phyloP scores from a whole-genome alignment of 768 basidiomycete species.

The Hericium alpestre region DNA sequence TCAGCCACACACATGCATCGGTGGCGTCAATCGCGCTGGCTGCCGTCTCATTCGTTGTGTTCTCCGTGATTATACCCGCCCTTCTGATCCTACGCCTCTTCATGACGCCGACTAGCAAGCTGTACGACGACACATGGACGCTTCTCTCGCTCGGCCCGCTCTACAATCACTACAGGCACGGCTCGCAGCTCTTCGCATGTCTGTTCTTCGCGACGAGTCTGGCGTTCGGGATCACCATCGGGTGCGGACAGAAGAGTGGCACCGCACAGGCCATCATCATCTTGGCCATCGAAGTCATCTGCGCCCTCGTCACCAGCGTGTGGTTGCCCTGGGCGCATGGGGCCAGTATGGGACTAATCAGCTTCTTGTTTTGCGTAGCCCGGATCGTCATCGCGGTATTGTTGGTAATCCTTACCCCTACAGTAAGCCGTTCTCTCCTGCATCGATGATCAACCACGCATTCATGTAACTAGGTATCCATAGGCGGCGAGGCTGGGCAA shows the following conservation, averaged over 20 bases:
- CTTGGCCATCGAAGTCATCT: slow-evolving; percentile 77
- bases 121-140: slow-evolving; percentile 92
- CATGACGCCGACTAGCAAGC: slow-evolving; percentile 72
- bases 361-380: slow-evolving; percentile 86
- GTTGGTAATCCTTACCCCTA: slow-evolving; percentile 80
- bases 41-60: slow-evolving; percentile 64
- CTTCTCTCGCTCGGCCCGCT: slow-evolving; percentile 83
- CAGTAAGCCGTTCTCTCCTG: slow-evolving; percentile 43
- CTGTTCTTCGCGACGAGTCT: slow-evolving; percentile 77
- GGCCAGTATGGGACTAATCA: slow-evolving; percentile 92
- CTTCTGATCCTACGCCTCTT: slow-evolving; percentile 70
- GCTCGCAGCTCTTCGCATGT: slow-evolving; percentile 80
- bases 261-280: slow-evolving; percentile 88
- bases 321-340: slow-evolving; percentile 97
- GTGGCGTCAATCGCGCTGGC: slow-evolving; percentile 66
- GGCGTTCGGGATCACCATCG: slow-evolving; percentile 73
- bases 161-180: slow-evolving; percentile 90
- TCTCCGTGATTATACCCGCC: slow-evolving; percentile 71
- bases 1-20: slow-evolving; percentile 39
- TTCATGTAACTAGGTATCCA: slow-evolving; percentile 50
- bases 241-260: slow-evolving; percentile 82
- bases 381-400: slow-evolving; percentile 85
- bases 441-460: not conserved
- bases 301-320: slow-evolving; percentile 80
- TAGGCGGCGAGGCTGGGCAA: slow-evolving; percentile 68